Base-by-base conservation (phyloP, 495 filamentous ascomycete species). In the Xylaria intraflava region DNA sequence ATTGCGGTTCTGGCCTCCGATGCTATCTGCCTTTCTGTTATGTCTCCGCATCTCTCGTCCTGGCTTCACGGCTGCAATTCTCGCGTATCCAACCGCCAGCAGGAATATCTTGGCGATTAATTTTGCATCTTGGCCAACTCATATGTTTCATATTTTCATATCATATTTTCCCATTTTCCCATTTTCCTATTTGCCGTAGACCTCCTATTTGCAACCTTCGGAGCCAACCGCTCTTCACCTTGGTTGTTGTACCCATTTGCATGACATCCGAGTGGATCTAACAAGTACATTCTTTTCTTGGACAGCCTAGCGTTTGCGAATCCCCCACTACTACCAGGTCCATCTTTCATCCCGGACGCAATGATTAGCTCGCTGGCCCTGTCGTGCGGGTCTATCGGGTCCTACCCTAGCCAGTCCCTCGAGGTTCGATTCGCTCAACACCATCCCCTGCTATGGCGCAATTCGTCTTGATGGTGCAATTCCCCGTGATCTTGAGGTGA, bases 401-500 rank as follows among this genome's bases (percentile, higher is more conserved):
- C 3, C 3, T 11, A 35, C 26, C 43, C 35, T 9, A 29, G 42
- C 30, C 39, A 46, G 42, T 41, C 31, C 42, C 51, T 41, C 20
- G 36, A 46, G 30, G 44, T 42, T 55, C 52, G 43, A n/a, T 55
- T 49, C 23, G 36, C 52, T 55, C 64, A 58, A 66, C 62, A 64
- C 53, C 59, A 26, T 57, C 49, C 55, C 56, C 55, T 64, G 64
- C 64, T 39, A 66, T 66, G 43, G 64, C 64, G 64, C 64, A 60
- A 66, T 66, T n/a, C 61, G 53, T 52, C 53, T 58, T 60, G 52
- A 66, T 66, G 64, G 61, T 59, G 64, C 64, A 66, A 66, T 66
- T 64, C 46, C 64, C 58, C 64, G 64, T 66, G 64, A 66, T 66
- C 60, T 64, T 66, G 55, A 61, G 54, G 64, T 66, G 64, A 66